Conservation (phyloP, 306 rosid genomes). For the Fragaria nilgerrensis region DNA sequence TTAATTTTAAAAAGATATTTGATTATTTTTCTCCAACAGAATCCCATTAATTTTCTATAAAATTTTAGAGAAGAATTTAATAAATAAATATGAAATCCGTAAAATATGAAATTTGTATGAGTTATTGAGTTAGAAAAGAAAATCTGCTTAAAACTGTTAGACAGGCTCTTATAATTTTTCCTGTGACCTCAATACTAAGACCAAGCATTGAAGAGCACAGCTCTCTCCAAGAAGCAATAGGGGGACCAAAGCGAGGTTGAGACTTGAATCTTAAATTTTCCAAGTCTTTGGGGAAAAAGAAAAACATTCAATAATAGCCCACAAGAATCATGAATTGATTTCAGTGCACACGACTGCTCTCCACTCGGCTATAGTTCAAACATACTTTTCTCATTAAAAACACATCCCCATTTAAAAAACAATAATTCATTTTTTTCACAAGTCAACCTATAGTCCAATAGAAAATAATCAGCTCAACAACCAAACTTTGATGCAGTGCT, state of each 20-base stretch:
- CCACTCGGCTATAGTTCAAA: constrained; percentile 10
- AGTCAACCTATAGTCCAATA: not conserved
- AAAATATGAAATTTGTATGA: no score
- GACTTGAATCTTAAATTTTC: constrained; percentile 12
- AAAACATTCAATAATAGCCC: constrained; percentile 22
- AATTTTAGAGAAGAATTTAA: no score
- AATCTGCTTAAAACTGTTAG: no score
- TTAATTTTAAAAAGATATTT: no score
- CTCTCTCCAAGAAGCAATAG: not conserved
- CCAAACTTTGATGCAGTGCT: not conserved
- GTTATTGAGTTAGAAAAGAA: no score
- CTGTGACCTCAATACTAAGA: not conserved
- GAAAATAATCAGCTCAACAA: not conserved
- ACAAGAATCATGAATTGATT: constrained; percentile 29
- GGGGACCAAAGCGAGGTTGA: not conserved
- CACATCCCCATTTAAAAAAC: no score
- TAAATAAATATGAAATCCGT: no score
- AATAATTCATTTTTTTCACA: no score
- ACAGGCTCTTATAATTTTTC: not conserved
- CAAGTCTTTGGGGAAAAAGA: constrained; percentile 22
- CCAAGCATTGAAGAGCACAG: not conserved
- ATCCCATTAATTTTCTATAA: no score
- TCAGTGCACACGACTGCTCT: constrained; percentile 39
- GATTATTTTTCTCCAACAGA: no score
- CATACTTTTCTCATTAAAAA: not conserved